Conservation (phyloP, 495 filamentous ascomycete species). For the Neurospora africana region DNA sequence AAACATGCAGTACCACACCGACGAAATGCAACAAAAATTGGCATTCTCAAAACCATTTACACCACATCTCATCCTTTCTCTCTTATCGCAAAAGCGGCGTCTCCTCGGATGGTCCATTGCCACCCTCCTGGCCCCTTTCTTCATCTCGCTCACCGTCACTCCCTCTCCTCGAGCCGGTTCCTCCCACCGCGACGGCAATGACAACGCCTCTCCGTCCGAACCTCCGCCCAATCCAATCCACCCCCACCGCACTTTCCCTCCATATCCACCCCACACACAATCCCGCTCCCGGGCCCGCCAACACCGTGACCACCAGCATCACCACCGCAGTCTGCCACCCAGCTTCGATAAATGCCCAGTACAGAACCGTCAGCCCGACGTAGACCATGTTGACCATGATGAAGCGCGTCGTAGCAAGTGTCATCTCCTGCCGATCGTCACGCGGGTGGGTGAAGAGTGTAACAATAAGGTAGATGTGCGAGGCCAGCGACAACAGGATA, state of each 20-base stretch:
- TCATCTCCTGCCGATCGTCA: conserved; percentile 32
- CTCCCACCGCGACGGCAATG: conserved; percentile 22
- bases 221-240: conserved; percentile 5
- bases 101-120: conserved; percentile 11
- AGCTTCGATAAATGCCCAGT: conserved; percentile 32
- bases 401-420: conserved; percentile 23
- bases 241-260: conserved; percentile 23
- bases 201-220: conserved; percentile 3
- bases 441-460: conserved; percentile 10
- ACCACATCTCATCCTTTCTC: not conserved
- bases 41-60: not conserved
- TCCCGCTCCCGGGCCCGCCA: conserved; percentile 30
- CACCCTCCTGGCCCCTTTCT: not conserved
- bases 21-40: not conserved
- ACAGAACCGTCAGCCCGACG: conserved; percentile 26
- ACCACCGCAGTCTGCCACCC: conserved; percentile 20
- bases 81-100: conserved; percentile 21
- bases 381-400: conserved; percentile 26
- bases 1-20: not conserved
- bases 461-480: conserved; percentile 23
- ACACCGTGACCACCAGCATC: conserved; percentile 17
- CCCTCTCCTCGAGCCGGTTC: not conserved
- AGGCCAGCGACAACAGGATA: conserved; percentile 19
- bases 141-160: not conserved
- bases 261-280: conserved; percentile 27